Conservation (phyloP, 257 asterid genomes). For the Nicotiana obtusifolia region DNA sequence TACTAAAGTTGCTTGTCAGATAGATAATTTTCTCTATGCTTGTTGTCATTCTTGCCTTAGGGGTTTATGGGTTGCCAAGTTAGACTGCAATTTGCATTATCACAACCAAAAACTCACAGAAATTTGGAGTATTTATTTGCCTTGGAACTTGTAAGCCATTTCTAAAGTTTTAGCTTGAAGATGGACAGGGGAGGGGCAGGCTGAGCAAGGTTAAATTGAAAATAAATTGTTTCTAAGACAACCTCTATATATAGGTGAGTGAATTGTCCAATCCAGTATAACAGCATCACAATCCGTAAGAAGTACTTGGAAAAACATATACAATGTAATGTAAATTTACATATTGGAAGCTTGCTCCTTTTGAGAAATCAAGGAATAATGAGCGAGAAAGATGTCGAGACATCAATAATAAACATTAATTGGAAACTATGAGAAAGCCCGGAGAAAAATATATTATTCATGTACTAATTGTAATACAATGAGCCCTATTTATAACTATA, state of each 20-base stretch:
- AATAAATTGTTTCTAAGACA: background rate
- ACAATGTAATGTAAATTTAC: background rate
- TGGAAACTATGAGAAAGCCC: no score
- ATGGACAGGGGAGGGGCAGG: background rate
- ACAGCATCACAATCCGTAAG: background rate
- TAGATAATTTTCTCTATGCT: background rate
- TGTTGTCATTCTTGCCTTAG: background rate
- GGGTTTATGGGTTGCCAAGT: background rate
- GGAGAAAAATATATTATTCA: no score
- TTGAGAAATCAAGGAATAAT: background rate
- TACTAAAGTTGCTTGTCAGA: background rate
- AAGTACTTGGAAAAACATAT: background rate
- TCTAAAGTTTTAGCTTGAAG: background rate
- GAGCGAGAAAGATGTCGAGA: background rate
- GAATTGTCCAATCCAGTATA: background rate
- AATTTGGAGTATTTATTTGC: background rate
- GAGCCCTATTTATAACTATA: no score
- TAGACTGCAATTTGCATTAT: background rate
- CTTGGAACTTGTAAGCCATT: background rate
- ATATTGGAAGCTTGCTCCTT: background rate
- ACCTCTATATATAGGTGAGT: background rate
- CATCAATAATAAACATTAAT: no score
- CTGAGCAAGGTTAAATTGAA: background rate
- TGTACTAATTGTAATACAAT: no score
- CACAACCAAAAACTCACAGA: background rate